phyloP scores from a whole-genome alignment of 2,329 filamentous ascomycete genomes.

The Purpureocillium takamizusanense region DNA sequence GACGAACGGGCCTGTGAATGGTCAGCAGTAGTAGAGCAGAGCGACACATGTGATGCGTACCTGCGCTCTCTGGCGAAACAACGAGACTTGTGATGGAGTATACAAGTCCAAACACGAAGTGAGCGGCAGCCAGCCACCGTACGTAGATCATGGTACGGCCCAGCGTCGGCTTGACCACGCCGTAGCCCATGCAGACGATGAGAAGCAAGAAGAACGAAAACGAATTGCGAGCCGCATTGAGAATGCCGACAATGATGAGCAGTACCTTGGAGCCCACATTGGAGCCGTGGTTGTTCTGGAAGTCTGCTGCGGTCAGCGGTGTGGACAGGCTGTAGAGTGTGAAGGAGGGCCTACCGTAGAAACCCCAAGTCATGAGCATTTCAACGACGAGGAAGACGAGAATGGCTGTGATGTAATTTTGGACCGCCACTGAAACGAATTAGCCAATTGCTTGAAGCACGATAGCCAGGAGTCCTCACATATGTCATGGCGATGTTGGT shows the following conservation, averaged over 20 bases:
- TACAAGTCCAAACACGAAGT: slow-evolving; percentile 90
- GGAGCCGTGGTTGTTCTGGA: slow-evolving; percentile 80
- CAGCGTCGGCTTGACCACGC: slow-evolving; percentile 88
- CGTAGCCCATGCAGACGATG: slow-evolving; percentile 99
- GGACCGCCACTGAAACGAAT: slow-evolving; percentile 62
- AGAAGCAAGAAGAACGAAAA: slow-evolving; percentile 97
- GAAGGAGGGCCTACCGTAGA: slow-evolving; percentile 58
- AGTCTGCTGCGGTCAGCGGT: slow-evolving; percentile 54
- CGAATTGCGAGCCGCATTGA: slow-evolving; percentile 91
- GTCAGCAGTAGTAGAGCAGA: slow-evolving; percentile 10
- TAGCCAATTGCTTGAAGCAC: slow-evolving; percentile 3
- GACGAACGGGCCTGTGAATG: slow-evolving; percentile 62
- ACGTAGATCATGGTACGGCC: slow-evolving; percentile 93
- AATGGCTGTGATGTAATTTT: slow-evolving; percentile 98
- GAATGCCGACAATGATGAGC: slow-evolving; percentile 81
- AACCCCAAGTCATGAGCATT: slow-evolving; percentile 98
- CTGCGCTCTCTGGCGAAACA: slow-evolving; percentile 78
- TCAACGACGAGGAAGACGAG: slow-evolving; percentile 89
- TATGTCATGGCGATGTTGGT: slow-evolving; percentile 88
- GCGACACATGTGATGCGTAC: slow-evolving; percentile 27
- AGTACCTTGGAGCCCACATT: slow-evolving; percentile 76
- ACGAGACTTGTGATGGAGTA: slow-evolving; percentile 86
- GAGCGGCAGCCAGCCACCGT: slow-evolving; percentile 78
- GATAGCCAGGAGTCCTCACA: slow-evolving; percentile 37
- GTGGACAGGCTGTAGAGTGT: not conserved